A percentile compares a stretch with the other conserved stretches of the same genome.
phyloP scores from a whole-genome alignment of 2,329 filamentous ascomycete species.

The Chaetomiaceae sp. region DNA sequence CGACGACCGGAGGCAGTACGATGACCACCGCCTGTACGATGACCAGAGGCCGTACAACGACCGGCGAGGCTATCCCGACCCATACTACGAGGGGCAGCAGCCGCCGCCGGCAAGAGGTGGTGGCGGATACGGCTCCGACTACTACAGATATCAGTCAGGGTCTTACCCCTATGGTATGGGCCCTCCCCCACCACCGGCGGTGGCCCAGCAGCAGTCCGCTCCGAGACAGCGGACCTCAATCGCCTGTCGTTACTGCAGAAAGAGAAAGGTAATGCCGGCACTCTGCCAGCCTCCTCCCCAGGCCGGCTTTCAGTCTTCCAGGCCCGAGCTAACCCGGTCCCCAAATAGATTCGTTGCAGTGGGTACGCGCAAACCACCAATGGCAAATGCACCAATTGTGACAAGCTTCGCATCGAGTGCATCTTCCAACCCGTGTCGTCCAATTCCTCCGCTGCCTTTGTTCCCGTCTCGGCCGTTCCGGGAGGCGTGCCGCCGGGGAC shows the following conservation, averaged over 20 bases:
- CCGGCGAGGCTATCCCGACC: constrained; percentile 18
- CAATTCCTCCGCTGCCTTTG: constrained; percentile 52
- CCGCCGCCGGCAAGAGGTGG: constrained; percentile 14
- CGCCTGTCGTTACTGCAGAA: constrained; percentile 56
- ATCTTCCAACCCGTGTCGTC: constrained; percentile 57
- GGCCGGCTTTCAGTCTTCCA: neutral
- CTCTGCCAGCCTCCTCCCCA: neutral
- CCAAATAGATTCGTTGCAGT: constrained; percentile 54
- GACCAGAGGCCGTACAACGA: constrained; percentile 19
- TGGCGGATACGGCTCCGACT: constrained; percentile 18
- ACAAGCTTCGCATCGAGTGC: constrained; percentile 58
- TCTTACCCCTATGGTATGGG: constrained; percentile 19
- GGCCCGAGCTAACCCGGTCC: constrained; percentile 21
- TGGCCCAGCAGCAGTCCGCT: constrained; percentile 46
- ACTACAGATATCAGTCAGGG: constrained; percentile 32
- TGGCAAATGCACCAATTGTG: constrained; percentile 57
- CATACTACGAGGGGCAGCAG: constrained; percentile 21
- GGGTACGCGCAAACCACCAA: constrained; percentile 55
- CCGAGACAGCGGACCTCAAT: constrained; percentile 56
- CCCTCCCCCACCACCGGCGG: constrained; percentile 19
- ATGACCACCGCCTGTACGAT: constrained; percentile 15
- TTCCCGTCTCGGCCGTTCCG: constrained; percentile 54
- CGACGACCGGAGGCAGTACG: constrained; percentile 18
- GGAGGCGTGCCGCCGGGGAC: constrained; percentile 54
- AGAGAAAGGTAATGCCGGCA: constrained; percentile 47